phyloP scores from a whole-genome alignment of 2,329 filamentous ascomycete genomes.

The Aspergillus glaucus region DNA sequence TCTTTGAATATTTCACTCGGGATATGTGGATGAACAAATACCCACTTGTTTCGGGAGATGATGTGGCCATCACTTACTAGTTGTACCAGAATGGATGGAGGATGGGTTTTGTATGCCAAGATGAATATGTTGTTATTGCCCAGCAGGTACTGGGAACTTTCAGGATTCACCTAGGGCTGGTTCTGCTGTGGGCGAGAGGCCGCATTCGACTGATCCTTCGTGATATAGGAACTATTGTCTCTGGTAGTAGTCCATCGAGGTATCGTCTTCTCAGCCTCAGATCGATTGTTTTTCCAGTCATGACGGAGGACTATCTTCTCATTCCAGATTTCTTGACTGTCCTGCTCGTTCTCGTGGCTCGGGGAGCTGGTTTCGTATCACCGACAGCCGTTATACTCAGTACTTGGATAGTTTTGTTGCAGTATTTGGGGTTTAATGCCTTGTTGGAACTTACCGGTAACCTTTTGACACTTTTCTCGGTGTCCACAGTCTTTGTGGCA shows the following conservation, averaged over 20 bases:
- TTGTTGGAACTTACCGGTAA: neutral
- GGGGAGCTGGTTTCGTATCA: neutral
- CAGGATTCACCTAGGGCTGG: neutral
- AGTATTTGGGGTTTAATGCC: neutral
- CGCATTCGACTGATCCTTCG: neutral
- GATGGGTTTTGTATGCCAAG: neutral
- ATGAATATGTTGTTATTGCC: neutral
- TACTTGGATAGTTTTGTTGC: neutral
- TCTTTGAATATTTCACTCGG: neutral
- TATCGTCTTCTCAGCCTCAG: neutral
- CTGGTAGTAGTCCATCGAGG: neutral
- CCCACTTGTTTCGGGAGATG: neutral
- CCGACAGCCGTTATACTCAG: neutral
- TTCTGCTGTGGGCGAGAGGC: neutral
- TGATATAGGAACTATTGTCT: neutral
- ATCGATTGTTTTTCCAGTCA: neutral
- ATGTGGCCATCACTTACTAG: neutral
- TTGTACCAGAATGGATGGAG: neutral
- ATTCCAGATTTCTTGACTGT: neutral
- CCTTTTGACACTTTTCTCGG: neutral
- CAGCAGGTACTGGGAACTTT: neutral
- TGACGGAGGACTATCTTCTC: neutral
- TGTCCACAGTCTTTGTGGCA: neutral
- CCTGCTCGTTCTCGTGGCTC: neutral
- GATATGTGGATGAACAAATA: neutral